phyloP scores from a whole-genome alignment of 148 eudicot species.

The Pouteria glomerata region DNA sequence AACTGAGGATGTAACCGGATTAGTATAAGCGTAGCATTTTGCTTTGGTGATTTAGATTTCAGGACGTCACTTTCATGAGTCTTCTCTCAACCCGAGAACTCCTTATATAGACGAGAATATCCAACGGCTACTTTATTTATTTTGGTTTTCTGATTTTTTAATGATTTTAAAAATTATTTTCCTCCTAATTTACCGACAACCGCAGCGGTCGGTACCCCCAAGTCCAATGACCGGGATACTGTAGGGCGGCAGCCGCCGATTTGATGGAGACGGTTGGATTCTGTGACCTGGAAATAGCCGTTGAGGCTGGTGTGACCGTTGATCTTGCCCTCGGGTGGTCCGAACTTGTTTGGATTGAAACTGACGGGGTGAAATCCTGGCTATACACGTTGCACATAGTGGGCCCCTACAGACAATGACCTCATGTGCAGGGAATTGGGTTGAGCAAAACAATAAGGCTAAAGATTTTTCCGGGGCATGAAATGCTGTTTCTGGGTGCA shows the following conservation, averaged over 20 bases:
- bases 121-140: constrained; percentile 19
- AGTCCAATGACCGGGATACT: background rate
- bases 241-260: constrained; percentile 44
- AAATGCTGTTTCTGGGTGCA: background rate
- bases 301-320: constrained; percentile 10
- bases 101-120: constrained; percentile 12
- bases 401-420: background rate
- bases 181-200: constrained; percentile 29
- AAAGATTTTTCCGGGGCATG: background rate
- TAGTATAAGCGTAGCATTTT: too few relatives aligned
- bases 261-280: constrained; percentile 28
- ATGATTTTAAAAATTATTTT: background rate
- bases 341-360: background rate
- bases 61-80: background rate
- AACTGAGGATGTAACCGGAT: too few relatives aligned
- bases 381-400: background rate
- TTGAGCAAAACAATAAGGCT: background rate
- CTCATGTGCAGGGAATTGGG: constrained; percentile 16
- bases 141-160: background rate
- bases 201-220: constrained; percentile 17
- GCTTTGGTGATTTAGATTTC: background rate
- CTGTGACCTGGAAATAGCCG: constrained; percentile 1
- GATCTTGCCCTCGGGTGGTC: constrained; percentile 4
- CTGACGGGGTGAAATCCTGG: background rate
- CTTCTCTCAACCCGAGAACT: background rate